phyloP scores from a whole-genome alignment of 306 rosid genomes.

The Abrus precatorius region DNA sequence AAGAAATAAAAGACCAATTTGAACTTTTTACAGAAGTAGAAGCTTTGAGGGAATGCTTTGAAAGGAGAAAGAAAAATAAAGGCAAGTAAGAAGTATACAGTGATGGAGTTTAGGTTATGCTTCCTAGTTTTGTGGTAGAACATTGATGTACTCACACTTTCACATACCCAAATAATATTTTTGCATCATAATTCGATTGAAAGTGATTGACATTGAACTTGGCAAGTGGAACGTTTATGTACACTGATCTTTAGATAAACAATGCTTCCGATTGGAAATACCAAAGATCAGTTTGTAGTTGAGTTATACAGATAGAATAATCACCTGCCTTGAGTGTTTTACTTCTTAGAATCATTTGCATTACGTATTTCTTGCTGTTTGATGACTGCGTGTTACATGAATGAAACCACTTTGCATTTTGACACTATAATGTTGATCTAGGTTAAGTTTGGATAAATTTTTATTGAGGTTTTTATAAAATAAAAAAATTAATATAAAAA shows the following conservation, averaged over 20 bases:
- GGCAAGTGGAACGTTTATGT: slow-evolving; percentile 5
- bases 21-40: slow-evolving; percentile 62
- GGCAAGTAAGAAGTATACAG: slow-evolving; percentile 44
- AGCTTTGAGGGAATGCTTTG: slow-evolving; percentile 82
- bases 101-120: not conserved
- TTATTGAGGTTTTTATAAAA: too few species aligned
- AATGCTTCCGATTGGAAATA: not conserved
- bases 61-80: slow-evolving; percentile 59
- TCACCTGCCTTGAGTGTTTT: not conserved
- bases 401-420: slow-evolving; percentile 2
- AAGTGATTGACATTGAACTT: slow-evolving; percentile 25
- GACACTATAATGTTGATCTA: not conserved
- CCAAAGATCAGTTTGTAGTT: not conserved
- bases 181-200: slow-evolving; percentile 31
- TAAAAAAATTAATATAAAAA: too few species aligned
- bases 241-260: slow-evolving; percentile 16
- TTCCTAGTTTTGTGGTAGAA: not conserved
- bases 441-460: not conserved
- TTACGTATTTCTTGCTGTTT: slow-evolving; percentile 15
- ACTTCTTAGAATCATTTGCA: not conserved
- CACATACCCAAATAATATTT: not conserved
- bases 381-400: slow-evolving; percentile 14
- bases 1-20: not conserved
- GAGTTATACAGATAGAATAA: not conserved
- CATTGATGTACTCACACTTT: slow-evolving; percentile 26